A percentile compares a stretch with the other conserved stretches of the same genome.
Conservation (phyloP, 2,329 filamentous ascomycete species). For the Fusarium goolgardi region DNA sequence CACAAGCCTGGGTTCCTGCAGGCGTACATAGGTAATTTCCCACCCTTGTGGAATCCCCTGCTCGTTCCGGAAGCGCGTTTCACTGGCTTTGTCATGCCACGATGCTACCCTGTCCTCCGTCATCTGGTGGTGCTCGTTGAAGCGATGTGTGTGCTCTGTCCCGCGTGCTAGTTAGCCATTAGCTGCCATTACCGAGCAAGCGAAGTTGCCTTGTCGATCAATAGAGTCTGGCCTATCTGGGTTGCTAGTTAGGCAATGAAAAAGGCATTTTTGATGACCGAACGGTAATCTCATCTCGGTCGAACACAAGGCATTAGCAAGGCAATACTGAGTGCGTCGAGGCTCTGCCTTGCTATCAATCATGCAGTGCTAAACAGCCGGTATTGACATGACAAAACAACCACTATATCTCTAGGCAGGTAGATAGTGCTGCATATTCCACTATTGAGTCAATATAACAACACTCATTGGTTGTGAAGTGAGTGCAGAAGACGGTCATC, state of each 20-base stretch:
- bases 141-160: conserved; percentile 11
- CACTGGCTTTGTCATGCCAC: conserved; percentile 25
- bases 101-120: conserved; percentile 11
- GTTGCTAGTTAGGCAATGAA: not conserved
- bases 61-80: conserved; percentile 36
- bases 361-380: not conserved
- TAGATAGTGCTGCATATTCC: not conserved
- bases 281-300: not conserved
- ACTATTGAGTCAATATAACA: not conserved
- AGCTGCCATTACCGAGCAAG: conserved; percentile 24
- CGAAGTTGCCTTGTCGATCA: conserved; percentile 23
- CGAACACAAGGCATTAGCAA: not conserved
- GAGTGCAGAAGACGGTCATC: not conserved
- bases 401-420: not conserved
- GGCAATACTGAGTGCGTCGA: not conserved
- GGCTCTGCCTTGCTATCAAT: not conserved
- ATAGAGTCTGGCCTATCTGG: not conserved
- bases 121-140: conserved; percentile 5
- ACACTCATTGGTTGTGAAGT: not conserved
- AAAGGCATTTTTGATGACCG: not conserved
- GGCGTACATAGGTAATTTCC: conserved; percentile 41
- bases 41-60: conserved; percentile 40
- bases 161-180: not conserved
- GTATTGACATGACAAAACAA: not conserved
- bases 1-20: conserved; percentile 40